Evolutionary conservation across 768 basidiomycete species (phyloP).

Genomic region (Postia placenta): DNA sequence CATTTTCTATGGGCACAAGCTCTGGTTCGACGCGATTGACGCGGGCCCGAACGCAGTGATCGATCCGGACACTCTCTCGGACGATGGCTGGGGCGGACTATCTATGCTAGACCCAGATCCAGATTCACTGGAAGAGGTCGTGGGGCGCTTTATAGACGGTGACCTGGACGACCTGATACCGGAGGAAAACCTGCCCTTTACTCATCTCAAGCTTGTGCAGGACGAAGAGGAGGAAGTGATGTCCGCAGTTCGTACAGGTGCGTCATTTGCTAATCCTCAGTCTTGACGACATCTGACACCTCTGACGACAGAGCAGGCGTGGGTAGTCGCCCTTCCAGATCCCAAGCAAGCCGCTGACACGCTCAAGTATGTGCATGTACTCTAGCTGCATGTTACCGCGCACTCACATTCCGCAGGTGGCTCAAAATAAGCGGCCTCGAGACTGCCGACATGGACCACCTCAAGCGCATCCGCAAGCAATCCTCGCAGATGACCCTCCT

Average conservation of each 20-base stretch:
- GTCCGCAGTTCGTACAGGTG: conserved; percentile 51
- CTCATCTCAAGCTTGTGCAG: conserved; percentile 50
- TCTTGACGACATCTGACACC: conserved; percentile 1
- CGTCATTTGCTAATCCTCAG: conserved; percentile 7
- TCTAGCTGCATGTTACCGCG: neutral
- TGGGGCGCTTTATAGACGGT: conserved; percentile 24
- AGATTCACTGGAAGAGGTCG: neutral
- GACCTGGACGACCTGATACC: conserved; percentile 42
- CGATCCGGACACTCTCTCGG: conserved; percentile 8
- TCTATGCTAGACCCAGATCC: conserved; percentile 14
- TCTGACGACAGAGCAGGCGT: conserved; percentile 74
- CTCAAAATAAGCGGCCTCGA: conserved; percentile 59
- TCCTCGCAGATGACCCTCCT: conserved; percentile 45
- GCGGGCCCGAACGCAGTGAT: conserved; percentile 2
- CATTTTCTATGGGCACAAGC: conserved; percentile 67
- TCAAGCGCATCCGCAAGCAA: conserved; percentile 69
- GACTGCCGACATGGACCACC: conserved; percentile 55
- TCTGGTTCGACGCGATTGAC: conserved; percentile 49
- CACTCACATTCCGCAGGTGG: conserved; percentile 43
- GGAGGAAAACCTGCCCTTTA: conserved; percentile 63
- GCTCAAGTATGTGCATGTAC: conserved; percentile 43
- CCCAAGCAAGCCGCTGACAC: conserved; percentile 50
- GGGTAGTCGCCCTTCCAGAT: conserved; percentile 73
- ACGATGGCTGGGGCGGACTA: conserved; percentile 45
- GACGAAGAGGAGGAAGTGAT: conserved; percentile 55